A percentile compares a stretch with the other conserved stretches of the same genome.
Conservation (phyloP, 1,284 basidiomycete genomes). For the Rhodotorula sp. region DNA sequence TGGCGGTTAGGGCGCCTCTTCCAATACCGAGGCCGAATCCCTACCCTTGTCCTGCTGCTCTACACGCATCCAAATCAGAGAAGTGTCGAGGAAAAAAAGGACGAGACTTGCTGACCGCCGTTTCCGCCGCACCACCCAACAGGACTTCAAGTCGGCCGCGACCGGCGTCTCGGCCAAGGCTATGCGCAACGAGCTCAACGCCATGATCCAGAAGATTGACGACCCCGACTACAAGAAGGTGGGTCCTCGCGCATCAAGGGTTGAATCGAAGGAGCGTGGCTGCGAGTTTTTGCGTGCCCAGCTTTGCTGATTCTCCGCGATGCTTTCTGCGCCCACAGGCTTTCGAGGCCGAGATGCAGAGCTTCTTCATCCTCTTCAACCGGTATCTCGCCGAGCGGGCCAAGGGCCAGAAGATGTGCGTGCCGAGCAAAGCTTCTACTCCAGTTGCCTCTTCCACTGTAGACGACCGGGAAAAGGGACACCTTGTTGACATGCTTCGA, state of each 20-base stretch:
- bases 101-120: neutral
- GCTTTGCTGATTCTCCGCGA: neutral
- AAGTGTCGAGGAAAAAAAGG: too few species aligned
- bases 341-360: constrained; percentile 97
- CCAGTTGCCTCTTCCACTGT: too few species aligned
- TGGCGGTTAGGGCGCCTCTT: neutral
- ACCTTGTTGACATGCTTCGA: neutral
- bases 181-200: constrained; percentile 97
- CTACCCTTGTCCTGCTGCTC: neutral
- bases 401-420: constrained; percentile 89
- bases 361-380: constrained; percentile 98
- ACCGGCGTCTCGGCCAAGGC: constrained; percentile 96
- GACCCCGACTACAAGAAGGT: constrained; percentile 82
- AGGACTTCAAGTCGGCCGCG: constrained; percentile 72
- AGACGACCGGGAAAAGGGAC: too few species aligned
- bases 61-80: neutral
- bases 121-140: neutral
- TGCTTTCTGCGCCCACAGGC: constrained; percentile 53
- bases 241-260: constrained; percentile 38
- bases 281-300: neutral
- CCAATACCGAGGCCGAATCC: neutral
- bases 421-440: constrained; percentile 32
- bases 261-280: neutral
- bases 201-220: constrained; percentile 75
- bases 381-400: constrained; percentile 94